These are phyloP conservation scores for Lepidium africanum DNA, from an alignment of 345 rosid species.

Conservation along the genomic window DNA sequence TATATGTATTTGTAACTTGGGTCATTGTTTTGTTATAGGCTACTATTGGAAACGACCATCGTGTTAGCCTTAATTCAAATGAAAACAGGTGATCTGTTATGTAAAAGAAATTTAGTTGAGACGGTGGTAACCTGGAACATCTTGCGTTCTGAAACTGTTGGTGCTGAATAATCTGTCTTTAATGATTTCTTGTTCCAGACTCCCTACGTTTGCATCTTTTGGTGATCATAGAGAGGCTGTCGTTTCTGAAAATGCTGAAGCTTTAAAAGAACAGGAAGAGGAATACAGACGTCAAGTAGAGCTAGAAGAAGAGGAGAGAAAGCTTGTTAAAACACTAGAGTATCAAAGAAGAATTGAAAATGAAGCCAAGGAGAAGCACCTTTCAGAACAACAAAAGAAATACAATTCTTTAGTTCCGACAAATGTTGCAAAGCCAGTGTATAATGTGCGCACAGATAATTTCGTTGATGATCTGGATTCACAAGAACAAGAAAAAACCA, in stretches of 20 bases:
- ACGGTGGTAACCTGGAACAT: conserved; percentile 8
- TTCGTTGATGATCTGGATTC: conserved; percentile 25
- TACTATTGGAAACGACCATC: conserved; percentile 38
- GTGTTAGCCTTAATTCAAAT: conserved; percentile 35
- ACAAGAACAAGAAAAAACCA: conserved; percentile 11
- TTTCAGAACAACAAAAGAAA: conserved; percentile 71
- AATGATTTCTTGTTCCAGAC: conserved; percentile 44
- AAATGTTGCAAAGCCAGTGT: conserved; percentile 28
- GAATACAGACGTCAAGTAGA: conserved; percentile 66
- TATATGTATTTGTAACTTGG: background rate
- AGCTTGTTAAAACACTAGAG: conserved; percentile 78
- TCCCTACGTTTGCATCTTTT: conserved; percentile 43
- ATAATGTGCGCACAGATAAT: conserved; percentile 28
- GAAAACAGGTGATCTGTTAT: conserved; percentile 43
- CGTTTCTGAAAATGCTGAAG: conserved; percentile 37
- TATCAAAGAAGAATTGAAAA: conserved; percentile 85
- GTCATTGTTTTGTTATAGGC: conserved; percentile 36
- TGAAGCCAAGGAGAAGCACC: conserved; percentile 85
- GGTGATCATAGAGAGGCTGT: conserved; percentile 46
- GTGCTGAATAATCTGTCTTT: background rate
- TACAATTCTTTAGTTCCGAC: conserved; percentile 30
- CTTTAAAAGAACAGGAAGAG: conserved; percentile 59
- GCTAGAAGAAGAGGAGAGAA: conserved; percentile 86
- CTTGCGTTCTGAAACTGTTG: background rate
- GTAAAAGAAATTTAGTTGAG: background rate